Evolutionary conservation across 129 eudicot genomes (phyloP).

Genomic region (Lactuca saligna): DNA sequence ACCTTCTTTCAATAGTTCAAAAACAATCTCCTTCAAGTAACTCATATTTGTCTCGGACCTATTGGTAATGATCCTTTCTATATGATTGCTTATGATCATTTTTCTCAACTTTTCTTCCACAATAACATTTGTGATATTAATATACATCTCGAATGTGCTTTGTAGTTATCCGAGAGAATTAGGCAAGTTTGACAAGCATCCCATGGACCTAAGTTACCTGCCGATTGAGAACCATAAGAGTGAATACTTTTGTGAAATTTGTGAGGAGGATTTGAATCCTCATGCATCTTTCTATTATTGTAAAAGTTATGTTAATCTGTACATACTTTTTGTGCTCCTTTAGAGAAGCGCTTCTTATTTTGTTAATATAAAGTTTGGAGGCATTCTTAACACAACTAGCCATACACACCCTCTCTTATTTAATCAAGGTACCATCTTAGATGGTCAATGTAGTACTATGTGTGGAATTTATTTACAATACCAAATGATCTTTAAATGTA

Average conservation of each 20-base stretch:
- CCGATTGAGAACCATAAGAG: neutral
- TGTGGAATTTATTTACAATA: neutral
- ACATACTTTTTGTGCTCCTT: neutral
- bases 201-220: slow-evolving; percentile 1
- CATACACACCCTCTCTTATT: neutral
- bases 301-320: neutral
- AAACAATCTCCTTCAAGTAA: rapidly evolving
- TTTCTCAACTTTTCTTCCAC: neutral
- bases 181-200: slow-evolving; percentile 6
- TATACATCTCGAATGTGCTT: neutral
- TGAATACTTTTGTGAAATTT: no score
- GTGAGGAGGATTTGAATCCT: no score
- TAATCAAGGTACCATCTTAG: neutral
- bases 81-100: no score
- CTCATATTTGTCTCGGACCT: neutral
- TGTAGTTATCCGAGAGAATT: slow-evolving; percentile 1
- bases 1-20: neutral
- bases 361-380: neutral
- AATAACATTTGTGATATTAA: neutral
- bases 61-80: neutral
- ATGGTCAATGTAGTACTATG: neutral
- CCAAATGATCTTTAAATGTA: neutral
- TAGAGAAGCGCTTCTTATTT: no score
- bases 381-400: neutral
- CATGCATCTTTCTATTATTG: neutral